phyloP scores from a whole-genome alignment of 352 stramenopile species.

The Aphanomyces stellatus region DNA sequence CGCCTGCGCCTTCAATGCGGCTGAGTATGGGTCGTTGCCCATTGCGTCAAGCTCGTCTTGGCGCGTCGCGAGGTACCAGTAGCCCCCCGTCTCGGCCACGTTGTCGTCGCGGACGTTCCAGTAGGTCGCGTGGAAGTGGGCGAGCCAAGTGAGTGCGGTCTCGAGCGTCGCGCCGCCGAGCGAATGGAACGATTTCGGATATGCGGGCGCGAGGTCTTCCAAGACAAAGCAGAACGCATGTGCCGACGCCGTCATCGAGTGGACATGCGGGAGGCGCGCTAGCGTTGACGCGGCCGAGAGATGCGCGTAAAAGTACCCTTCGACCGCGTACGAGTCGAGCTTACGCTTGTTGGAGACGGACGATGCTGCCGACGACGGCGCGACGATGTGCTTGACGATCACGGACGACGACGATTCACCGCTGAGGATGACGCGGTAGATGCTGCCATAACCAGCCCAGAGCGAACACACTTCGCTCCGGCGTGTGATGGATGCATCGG shows the following conservation, averaged over 20 bases:
- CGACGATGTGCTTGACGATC: conserved; percentile 14
- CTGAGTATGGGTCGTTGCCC: not conserved
- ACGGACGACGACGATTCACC: not conserved
- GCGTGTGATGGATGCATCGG: not conserved
- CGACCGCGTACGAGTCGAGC: conserved; percentile 14
- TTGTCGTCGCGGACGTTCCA: conserved; percentile 10
- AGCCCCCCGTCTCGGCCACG: conserved; percentile 4
- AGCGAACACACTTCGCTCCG: conserved; percentile 11
- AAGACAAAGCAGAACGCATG: conserved; percentile 15
- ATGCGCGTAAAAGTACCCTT: conserved; percentile 20
- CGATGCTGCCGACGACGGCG: not conserved
- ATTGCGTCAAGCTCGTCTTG: conserved; percentile 10
- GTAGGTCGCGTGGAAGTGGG: conserved; percentile 11
- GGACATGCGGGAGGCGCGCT: not conserved
- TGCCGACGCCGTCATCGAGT: not conserved
- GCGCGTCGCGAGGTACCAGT: conserved; percentile 19
- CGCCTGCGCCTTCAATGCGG: not conserved
- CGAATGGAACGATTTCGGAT: conserved; percentile 8
- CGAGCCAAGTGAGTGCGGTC: conserved; percentile 12
- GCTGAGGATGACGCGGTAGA: conserved; percentile 8
- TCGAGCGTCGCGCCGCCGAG: not conserved
- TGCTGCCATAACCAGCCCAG: conserved; percentile 19
- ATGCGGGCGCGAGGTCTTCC: conserved; percentile 2
- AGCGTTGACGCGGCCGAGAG: not conserved
- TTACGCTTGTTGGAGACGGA: conserved; percentile 15